Conservation (phyloP, 1,284 basidiomycete species). For the Testicularia cyperi region DNA sequence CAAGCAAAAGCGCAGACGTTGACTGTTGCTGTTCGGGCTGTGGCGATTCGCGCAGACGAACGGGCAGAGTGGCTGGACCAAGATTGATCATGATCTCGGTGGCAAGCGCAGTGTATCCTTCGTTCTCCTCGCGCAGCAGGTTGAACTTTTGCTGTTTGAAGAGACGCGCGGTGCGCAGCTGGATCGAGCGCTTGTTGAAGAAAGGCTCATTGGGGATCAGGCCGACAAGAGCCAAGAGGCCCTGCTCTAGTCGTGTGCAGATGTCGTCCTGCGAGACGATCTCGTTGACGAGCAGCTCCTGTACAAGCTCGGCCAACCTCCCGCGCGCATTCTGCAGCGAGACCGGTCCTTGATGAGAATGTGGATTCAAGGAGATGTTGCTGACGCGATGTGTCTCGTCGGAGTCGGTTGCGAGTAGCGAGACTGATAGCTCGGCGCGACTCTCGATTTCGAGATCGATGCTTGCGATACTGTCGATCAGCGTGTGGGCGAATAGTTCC, state of each 20-base stretch:
- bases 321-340: slow-evolving; percentile 1
- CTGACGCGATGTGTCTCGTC: background rate
- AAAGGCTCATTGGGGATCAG: slow-evolving; percentile 40
- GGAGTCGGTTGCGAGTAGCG: no score
- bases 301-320: background rate
- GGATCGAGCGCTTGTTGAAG: slow-evolving; percentile 48
- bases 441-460: slow-evolving; percentile 51
- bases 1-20: slow-evolving; percentile 2
- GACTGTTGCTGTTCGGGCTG: background rate
- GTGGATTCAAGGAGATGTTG: background rate
- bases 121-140: slow-evolving; percentile 90
- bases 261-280: slow-evolving; percentile 11
- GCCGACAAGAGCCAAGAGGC: slow-evolving; percentile 35
- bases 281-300: slow-evolving; percentile 13
- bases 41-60: slow-evolving; percentile 62
- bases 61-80: slow-evolving; percentile 68
- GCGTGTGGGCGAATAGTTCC: slow-evolving; percentile 9
- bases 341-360: no score
- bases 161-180: slow-evolving; percentile 54
- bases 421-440: slow-evolving; percentile 24
- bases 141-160: slow-evolving; percentile 99
- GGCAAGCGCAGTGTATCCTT: slow-evolving; percentile 91
- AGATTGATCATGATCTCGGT: slow-evolving; percentile 79
- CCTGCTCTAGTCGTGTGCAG: slow-evolving; percentile 35
- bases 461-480: slow-evolving; percentile 50